Evolutionary conservation across 2,329 filamentous ascomycete genomes (phyloP).

Genomic region (Pseudogymnoascus sp.): DNA sequence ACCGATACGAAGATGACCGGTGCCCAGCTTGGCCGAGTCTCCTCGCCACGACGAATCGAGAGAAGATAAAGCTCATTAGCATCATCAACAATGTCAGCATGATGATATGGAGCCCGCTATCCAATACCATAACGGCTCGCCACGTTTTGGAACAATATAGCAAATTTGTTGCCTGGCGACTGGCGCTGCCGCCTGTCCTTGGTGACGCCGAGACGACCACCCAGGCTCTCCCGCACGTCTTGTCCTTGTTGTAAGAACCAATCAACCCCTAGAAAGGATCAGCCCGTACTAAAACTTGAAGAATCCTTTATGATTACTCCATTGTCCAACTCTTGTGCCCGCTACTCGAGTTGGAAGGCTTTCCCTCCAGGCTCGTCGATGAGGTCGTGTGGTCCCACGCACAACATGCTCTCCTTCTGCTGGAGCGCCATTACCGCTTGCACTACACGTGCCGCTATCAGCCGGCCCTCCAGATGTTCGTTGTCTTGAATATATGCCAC

Average conservation of each 20-base stretch:
- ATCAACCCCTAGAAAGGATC: neutral
- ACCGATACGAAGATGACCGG: conserved; percentile 19
- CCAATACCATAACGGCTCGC: conserved; percentile 16
- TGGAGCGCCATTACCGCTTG: conserved; percentile 24
- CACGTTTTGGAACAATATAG: conserved; percentile 24
- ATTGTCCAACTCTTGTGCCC: conserved; percentile 28
- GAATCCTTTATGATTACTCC: conserved; percentile 26
- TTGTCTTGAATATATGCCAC: conserved; percentile 27
- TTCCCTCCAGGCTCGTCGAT: conserved; percentile 21
- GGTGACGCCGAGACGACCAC: conserved; percentile 19
- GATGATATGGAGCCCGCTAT: conserved; percentile 22
- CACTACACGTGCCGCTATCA: conserved; percentile 28
- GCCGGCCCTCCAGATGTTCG: conserved; percentile 29
- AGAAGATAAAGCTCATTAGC: conserved; percentile 25
- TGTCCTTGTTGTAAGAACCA: conserved; percentile 28
- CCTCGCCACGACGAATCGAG: conserved; percentile 25
- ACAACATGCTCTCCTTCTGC: conserved; percentile 27
- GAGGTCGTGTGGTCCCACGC: conserved; percentile 26
- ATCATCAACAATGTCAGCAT: conserved; percentile 24
- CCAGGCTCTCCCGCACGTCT: conserved; percentile 26
- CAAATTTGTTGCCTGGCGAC: conserved; percentile 24
- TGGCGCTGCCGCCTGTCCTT: conserved; percentile 23
- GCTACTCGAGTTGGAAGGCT: conserved; percentile 24
- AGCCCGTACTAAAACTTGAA: conserved; percentile 18
- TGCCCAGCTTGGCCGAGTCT: conserved; percentile 20